Evolutionary conservation across 148 eudicot species (phyloP).

Genomic region (Vaccinium myrtillus): DNA sequence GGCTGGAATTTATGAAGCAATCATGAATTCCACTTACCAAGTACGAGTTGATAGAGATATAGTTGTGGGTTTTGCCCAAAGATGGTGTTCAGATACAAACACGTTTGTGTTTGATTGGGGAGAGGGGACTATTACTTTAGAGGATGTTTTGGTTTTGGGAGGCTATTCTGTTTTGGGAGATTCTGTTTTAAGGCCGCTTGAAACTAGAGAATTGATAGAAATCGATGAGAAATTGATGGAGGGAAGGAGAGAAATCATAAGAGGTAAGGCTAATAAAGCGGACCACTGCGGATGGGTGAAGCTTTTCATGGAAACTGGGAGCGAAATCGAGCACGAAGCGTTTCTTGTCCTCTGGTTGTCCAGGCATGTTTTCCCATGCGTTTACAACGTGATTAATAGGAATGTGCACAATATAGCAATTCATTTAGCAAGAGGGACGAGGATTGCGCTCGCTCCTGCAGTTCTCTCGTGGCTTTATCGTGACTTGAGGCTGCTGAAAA

Average conservation of each 20-base stretch:
- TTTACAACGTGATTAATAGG: constrained; percentile 3
- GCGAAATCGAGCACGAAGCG: neutral
- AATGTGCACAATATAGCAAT: constrained; percentile 30
- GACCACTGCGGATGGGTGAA: constrained; percentile 21
- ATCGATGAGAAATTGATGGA: constrained; percentile 15
- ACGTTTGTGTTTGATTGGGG: neutral
- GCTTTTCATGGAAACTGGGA: constrained; percentile 18
- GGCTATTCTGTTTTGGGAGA: constrained; percentile 47
- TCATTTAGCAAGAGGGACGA: constrained; percentile 33
- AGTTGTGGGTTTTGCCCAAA: neutral
- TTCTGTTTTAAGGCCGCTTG: constrained; percentile 18
- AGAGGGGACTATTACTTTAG: neutral
- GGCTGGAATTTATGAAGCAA: neutral
- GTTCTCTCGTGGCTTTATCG: constrained; percentile 42
- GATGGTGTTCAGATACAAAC: neutral
- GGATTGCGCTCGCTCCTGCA: constrained; percentile 39
- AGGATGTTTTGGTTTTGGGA: constrained; percentile 17
- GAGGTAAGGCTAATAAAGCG: constrained; percentile 7
- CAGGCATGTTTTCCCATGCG: neutral
- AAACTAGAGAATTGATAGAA: neutral
- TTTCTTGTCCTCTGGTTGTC: constrained; percentile 5
- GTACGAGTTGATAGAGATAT: neutral
- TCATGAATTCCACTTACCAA: neutral
- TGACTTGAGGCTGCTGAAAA: constrained; percentile 37
- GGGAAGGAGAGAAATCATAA: no score